Evolutionary conservation across 768 basidiomycete genomes (phyloP), one percentile per base, ranked within the genome.

Genomic region (Rhodosporidiobolus sp.): DNA sequence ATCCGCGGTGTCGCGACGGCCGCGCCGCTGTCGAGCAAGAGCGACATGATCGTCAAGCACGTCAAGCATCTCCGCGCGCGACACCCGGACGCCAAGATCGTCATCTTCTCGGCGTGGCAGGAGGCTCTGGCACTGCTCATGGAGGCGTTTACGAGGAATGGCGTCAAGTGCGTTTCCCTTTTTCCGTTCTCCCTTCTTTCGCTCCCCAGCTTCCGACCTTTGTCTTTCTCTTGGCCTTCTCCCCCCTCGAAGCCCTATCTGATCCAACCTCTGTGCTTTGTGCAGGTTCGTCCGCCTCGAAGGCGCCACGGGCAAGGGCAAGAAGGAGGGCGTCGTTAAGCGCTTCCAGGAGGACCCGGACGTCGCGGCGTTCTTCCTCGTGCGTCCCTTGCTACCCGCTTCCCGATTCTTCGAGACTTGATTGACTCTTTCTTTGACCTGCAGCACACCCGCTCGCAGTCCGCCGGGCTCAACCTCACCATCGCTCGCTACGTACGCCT

Each of bases 381-480:
- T 67, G 9, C 58, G 58, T 34, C 11, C 11, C 1, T 30, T 20
- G 16, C n/a, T 28, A 22, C 20, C 26, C 7, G 17, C 4, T 52
- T 45, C 12, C 16, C 3, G 3, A 12, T 12, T 19, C 8, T 43
- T 43, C 24, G 32, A 3, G 4, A 4, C 11, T 4, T 5, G 6
- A 34, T 52, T 67, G 52, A 61, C 50, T 1, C 22, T 2, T 1
- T 10, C 28, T 3, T 10, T 17, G 8, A 4, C 6, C 10, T 28
- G 3, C 52, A 57, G 60, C 77, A 79, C 61, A 73, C 77, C 1
- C 54, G 62, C 16, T 70, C 67, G 22, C 74, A 77, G 32, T 61
- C 73, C 4, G 78, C 78, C 14, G 78, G 78, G 0, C 68, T 79
- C 32, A 78, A 67, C 43, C 61, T 78, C n/a, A 76, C 68, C 16